These are phyloP conservation scores for Biscogniauxia sp. DNA, from an alignment of 2,329 filamentous ascomycete genomes.

Conservation along the genomic window DNA sequence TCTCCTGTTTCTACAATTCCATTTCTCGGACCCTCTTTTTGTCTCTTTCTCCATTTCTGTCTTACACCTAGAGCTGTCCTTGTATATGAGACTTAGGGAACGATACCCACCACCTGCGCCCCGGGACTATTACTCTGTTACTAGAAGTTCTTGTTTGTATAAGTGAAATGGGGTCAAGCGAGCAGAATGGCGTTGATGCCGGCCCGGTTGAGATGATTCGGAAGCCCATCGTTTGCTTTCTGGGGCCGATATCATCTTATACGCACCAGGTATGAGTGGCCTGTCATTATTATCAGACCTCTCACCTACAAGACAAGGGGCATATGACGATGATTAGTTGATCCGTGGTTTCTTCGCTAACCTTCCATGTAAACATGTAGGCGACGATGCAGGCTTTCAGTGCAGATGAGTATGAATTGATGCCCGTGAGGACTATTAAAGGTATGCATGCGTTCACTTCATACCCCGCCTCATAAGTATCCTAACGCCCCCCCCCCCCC, in stretches of 20 bases:
- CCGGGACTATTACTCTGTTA: background rate
- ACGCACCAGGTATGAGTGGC: constrained; percentile 45
- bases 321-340: background rate
- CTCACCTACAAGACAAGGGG: background rate
- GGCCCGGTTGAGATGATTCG: constrained; percentile 3
- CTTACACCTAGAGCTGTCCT: background rate
- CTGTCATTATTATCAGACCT: constrained; percentile 16
- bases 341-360: background rate
- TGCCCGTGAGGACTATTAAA: constrained; percentile 51
- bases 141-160: background rate
- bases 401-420: constrained; percentile 44
- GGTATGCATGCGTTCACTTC: constrained; percentile 26
- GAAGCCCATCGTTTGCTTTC: constrained; percentile 46
- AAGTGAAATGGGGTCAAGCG: constrained; percentile 15
- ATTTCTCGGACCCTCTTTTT: background rate
- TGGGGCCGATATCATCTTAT: constrained; percentile 50
- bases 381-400: constrained; percentile 49
- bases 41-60: background rate
- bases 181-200: constrained; percentile 4
- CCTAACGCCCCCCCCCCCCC: constrained; percentile 7
- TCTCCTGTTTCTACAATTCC: background rate
- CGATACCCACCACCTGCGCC: background rate
- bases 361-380: constrained; percentile 27
- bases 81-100: background rate
- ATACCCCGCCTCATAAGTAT: constrained; percentile 1